Conservation (phyloP, 148 eudicot genomes). For the Suaeda aralocaspica region DNA sequence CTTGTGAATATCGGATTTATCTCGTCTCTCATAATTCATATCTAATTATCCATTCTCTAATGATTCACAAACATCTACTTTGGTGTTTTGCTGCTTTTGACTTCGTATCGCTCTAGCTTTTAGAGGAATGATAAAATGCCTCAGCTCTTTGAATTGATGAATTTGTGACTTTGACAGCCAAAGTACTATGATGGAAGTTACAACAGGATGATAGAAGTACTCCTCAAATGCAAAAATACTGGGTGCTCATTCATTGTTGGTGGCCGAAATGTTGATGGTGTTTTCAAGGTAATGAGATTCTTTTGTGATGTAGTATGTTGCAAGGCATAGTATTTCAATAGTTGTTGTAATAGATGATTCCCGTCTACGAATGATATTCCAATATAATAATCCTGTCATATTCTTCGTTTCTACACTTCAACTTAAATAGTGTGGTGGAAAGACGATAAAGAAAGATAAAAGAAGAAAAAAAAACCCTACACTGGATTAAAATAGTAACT, state of each 20-base stretch:
- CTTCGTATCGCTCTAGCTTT: background rate
- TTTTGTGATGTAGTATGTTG: background rate
- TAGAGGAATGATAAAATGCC: background rate
- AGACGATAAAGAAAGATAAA: no score
- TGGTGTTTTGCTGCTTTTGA: background rate
- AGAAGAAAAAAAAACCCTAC: no score
- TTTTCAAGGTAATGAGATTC: conserved; percentile 56
- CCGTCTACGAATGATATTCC: background rate
- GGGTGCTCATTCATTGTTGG: conserved; percentile 82
- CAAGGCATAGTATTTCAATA: background rate
- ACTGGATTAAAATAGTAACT: no score
- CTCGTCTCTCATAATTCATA: background rate
- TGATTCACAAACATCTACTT: background rate
- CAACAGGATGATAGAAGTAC: conserved; percentile 71
- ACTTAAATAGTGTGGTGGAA: no score
- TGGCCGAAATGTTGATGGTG: conserved; percentile 78
- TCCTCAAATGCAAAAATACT: conserved; percentile 78
- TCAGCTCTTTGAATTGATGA: background rate
- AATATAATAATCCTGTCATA: no score
- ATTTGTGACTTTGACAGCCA: conserved; percentile 50
- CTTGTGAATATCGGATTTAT: background rate
- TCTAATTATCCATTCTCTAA: background rate
- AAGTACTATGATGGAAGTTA: conserved; percentile 79
- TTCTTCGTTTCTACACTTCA: no score
- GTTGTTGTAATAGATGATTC: background rate